Percentiles rank a stretch among this genome's conserved stretches.
phyloP scores from a whole-genome alignment of 2,329 filamentous ascomycete genomes.

The Acrocalymma vagum region DNA sequence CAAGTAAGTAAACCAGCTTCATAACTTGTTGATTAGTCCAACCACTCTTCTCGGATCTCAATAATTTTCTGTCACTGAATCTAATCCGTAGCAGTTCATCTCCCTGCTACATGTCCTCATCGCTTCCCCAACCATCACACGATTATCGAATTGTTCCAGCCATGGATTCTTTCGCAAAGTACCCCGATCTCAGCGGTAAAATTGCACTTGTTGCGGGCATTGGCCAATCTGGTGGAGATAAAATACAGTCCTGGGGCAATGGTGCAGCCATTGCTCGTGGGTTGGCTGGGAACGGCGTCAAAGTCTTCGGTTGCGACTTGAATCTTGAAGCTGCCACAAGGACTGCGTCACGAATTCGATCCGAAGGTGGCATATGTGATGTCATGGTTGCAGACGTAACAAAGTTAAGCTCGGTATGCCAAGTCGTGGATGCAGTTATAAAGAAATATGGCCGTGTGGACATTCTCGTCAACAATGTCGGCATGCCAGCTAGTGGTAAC shows the following conservation, averaged over 20 bases:
- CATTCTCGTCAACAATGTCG: constrained; percentile 65
- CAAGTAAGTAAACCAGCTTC: too few species aligned
- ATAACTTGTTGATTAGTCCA: too few species aligned
- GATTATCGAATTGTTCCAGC: neutral
- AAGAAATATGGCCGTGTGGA: constrained; percentile 59
- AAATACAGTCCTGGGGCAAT: constrained; percentile 14
- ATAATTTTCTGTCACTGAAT: too few species aligned
- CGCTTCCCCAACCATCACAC: too few species aligned
- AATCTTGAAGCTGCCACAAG: constrained; percentile 6
- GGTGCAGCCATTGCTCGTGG: constrained; percentile 14
- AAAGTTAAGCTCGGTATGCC: neutral
- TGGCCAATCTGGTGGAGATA: constrained; percentile 9
- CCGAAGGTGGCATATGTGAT: constrained; percentile 8
- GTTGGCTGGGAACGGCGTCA: constrained; percentile 9
- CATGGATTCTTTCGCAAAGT: constrained; percentile 5
- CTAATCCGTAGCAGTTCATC: too few species aligned
- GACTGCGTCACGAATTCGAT: constrained; percentile 1
- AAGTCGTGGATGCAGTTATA: constrained; percentile 16
- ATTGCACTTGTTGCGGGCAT: constrained; percentile 18
- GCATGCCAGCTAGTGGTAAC: constrained; percentile 59
- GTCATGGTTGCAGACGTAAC: constrained; percentile 1
- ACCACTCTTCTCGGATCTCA: too few species aligned
- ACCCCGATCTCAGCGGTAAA: constrained; percentile 16
- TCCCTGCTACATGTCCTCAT: too few species aligned
- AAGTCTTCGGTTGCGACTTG: constrained; percentile 18